Evolutionary conservation across 176 grass and related monocot genomes (phyloP), one percentile per base, ranked within the genome.

Genomic region (Ensete glaucum): DNA sequence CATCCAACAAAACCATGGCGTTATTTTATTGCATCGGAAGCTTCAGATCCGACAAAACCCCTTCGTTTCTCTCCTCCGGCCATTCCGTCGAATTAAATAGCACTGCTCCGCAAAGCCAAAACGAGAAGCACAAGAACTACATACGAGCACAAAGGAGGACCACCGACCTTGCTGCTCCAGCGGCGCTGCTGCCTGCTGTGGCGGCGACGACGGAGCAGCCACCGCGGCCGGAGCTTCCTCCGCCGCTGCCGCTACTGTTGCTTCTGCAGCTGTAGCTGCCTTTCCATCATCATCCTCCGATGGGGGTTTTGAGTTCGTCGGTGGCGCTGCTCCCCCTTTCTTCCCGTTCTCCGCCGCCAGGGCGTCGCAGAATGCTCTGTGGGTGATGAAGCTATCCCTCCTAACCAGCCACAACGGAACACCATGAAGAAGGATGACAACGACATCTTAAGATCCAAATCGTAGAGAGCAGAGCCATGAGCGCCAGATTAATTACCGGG

Each of bases 321-420:
- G 11, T 17, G 69, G 17, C 51, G 77, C 73, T 1, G 66, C 57
- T 2, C 66, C 69, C 5, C 69, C 79, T 20, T 85, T 81, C 78
- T 91, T 98, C 25, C 90, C 88, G 87, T 84, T 91, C 79, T 98
- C 95, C 84, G 93, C 94, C 19, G 95, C 90, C 7, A 98, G 82
- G 48, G 90, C 95, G 77, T 98, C 95, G 74, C 95, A 98, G 86
- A 98, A 98, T 51, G 95, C 95, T 63, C 95, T 82, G 78, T 98
- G 95, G 17, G 95, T 98, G 86, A 98, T 98, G 86, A 98, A 98
- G 84, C 95, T 98, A 80, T 98, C 95, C 80, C 95, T 87, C 88
- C 95, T 97, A 80, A 49, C 3, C 20, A 71, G 34, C 9, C 50
- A 85, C 71, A 68, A 13, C 9, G 55, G 12, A 73, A 5, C 34